Evolutionary conservation across 106 monocot species (phyloP), one percentile per base, ranked within the genome.

Genomic region (Posidonia australis): DNA sequence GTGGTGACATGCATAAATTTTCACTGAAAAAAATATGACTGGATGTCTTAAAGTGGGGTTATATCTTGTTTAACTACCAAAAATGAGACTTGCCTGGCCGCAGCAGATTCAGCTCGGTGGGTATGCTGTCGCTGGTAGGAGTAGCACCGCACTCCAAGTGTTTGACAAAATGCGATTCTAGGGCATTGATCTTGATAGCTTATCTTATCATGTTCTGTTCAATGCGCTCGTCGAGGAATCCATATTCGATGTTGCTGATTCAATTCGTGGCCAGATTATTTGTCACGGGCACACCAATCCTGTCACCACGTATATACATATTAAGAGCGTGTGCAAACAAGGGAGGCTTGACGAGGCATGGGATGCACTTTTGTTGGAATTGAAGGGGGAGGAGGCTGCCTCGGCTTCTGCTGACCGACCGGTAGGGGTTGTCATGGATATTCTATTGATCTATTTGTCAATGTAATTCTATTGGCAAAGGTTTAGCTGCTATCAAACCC

Each of bases 181-280:
- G 51, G 93, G 93, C 41, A 72, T 86, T 54, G 84, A 94, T 68
- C 84, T 89, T 14, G 73, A 81, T 51, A 20, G 70, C 23, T 82
- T 90, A 69, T 70, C 84, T 42, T 90, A 82, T 59, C 79, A 86
- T 36, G 78, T 90, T 19, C 78, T 94, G 32, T 32, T 90, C 22
- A 86, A 90, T 57, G 79, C 90, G n/a, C 82, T 94, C 18, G 80
- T 90, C 10, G 90, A 94, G 44, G 77, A 77, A 11, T 70, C 77
- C 54, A 63, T 53, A 42, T 86, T 81, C 36, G 89, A 89, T 26
- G 72, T 75, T 20, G 86, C 81, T 1, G 86, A 86, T 10, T 70
- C 74, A 27, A 10, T 88, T 46, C 44, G 54, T 27, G 17, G 36
- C 23, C 82, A 82, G 28, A 76, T 89, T 19, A 27, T 51, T 1